Percentiles rank a stretch among this genome's conserved stretches.
These are phyloP conservation scores for Aspergillus phoenicis DNA, from an alignment of 2,329 filamentous ascomycete genomes.

Conservation along the genomic window DNA sequence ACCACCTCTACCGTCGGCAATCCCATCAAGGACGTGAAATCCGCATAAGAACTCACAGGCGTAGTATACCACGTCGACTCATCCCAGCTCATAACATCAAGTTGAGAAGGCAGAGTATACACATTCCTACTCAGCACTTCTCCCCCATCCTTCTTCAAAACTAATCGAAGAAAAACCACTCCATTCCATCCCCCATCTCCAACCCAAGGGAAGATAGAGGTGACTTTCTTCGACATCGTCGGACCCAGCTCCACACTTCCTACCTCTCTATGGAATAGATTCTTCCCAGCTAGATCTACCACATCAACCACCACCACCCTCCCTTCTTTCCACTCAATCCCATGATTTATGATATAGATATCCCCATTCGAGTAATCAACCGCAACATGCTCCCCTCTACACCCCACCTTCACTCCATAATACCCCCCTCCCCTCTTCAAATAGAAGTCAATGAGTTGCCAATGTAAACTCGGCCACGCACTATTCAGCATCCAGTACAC, in stretches of 20 bases:
- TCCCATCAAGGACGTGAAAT: constrained; percentile 51
- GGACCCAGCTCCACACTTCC: constrained; percentile 42
- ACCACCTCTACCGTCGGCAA: constrained; percentile 35
- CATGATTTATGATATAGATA: constrained; percentile 60
- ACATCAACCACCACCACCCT: constrained; percentile 55
- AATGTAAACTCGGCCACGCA: constrained; percentile 67
- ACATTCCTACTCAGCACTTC: constrained; percentile 57
- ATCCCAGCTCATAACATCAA: constrained; percentile 59
- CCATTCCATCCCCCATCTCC: too few relatives aligned
- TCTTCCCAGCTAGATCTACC: constrained; percentile 52
- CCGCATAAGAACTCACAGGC: constrained; percentile 55
- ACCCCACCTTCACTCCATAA: constrained; percentile 60
- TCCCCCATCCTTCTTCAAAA: too few relatives aligned
- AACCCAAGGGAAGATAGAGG: constrained; percentile 28
- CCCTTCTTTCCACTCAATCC: constrained; percentile 41
- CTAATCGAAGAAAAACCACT: too few relatives aligned
- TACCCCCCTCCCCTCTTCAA: constrained; percentile 61
- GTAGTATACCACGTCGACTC: constrained; percentile 63
- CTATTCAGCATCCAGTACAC: constrained; percentile 71
- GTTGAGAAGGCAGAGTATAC: constrained; percentile 57
- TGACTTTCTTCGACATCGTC: constrained; percentile 48
- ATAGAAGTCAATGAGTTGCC: constrained; percentile 68
- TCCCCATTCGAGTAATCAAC: constrained; percentile 55
- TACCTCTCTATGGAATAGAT: constrained; percentile 39
- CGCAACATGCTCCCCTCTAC: constrained; percentile 55